Conservation (phyloP, 2,329 filamentous ascomycete species). For the Penicillium concentricum region DNA sequence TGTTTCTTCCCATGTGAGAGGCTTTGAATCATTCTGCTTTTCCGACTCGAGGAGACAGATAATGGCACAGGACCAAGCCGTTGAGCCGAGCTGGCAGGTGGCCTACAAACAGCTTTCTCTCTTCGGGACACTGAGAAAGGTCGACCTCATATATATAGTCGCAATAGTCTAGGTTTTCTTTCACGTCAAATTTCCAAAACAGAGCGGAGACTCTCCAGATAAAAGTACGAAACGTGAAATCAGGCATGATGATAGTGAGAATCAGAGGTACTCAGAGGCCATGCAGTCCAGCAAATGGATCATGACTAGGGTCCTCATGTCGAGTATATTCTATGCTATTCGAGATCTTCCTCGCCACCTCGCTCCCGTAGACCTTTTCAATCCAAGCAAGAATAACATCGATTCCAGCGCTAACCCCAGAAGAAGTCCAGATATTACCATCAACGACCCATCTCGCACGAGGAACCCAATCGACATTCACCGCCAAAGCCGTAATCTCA, state of each 20-base stretch:
- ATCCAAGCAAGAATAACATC: conserved; percentile 62
- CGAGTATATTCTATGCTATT: conserved; percentile 59
- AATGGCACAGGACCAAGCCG: neutral
- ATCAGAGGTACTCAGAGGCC: conserved; percentile 19
- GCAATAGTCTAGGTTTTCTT: too few relatives aligned
- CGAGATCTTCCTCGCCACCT: conserved; percentile 50
- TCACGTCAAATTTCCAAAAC: neutral
- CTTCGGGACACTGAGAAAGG: neutral
- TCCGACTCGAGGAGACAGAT: neutral
- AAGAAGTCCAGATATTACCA: conserved; percentile 66
- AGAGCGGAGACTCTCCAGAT: neutral
- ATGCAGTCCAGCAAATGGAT: conserved; percentile 54
- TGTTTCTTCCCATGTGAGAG: neutral
- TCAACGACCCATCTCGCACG: conserved; percentile 65
- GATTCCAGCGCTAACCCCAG: conserved; percentile 63
- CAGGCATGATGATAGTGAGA: neutral
- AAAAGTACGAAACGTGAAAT: neutral
- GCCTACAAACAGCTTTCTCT: neutral
- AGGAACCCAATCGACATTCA: conserved; percentile 59
- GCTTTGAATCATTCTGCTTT: neutral
- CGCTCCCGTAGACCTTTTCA: conserved; percentile 53
- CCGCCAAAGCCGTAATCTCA: conserved; percentile 48
- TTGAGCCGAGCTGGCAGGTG: neutral
- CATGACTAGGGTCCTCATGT: conserved; percentile 49
- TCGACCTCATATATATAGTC: neutral